Evolutionary conservation across 768 basidiomycete species (phyloP).

Genomic region (Sporobolomyces roseus): DNA sequence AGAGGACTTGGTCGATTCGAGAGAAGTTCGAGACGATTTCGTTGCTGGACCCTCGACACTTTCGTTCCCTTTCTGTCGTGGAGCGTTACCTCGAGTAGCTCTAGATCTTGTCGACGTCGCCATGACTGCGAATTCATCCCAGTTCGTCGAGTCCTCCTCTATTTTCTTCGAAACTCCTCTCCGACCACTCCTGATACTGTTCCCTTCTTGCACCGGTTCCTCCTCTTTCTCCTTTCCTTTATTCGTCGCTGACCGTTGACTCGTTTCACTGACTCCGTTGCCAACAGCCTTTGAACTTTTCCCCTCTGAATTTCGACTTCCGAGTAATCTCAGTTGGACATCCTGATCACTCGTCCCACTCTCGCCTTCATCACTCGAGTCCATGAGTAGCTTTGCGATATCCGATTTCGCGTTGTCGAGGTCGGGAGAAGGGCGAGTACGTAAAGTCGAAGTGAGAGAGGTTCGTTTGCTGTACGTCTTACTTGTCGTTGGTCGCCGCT

Average conservation of each 20-base stretch:
- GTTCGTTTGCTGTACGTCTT: constrained; percentile 8
- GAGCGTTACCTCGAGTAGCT: neutral
- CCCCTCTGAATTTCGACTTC: too few species aligned
- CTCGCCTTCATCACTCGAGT: neutral
- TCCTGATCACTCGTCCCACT: neutral
- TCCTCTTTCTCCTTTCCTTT: neutral
- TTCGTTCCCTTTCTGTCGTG: too few species aligned
- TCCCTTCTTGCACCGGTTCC: neutral
- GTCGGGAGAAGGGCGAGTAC: neutral
- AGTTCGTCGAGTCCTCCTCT: neutral
- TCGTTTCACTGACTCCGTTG: neutral
- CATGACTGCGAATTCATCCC: neutral
- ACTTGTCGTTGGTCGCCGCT: neutral
- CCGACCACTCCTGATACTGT: neutral
- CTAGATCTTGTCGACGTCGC: neutral
- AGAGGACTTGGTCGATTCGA: too few species aligned
- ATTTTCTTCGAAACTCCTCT: neutral
- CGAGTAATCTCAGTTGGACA: neutral
- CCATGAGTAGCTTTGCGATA: constrained; percentile 1
- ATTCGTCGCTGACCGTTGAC: neutral
- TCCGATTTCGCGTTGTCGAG: neutral
- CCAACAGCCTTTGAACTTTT: neutral
- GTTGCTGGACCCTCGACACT: too few species aligned
- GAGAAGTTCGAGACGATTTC: neutral
- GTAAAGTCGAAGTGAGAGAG: neutral